Evolutionary conservation across 768 basidiomycete genomes (phyloP), one percentile per base, ranked within the genome.

Genomic region (Leucocoprinus leucothites): DNA sequence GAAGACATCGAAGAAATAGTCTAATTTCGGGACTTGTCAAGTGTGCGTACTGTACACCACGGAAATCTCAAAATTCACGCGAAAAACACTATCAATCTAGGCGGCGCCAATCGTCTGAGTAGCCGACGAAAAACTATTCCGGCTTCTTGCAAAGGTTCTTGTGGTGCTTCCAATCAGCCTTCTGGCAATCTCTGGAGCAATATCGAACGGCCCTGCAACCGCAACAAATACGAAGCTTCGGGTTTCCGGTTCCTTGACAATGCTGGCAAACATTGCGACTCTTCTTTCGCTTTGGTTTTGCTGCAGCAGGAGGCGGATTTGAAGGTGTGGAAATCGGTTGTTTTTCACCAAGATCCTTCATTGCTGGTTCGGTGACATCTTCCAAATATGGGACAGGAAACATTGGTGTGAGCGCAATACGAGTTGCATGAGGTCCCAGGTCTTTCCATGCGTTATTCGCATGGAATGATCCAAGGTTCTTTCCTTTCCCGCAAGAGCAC

Each of bases 401-500:
- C 8, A 86, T 64, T 0, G 81, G 84, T 1, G 75, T 70, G 36
- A 86, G 65, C 0, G 80, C 85, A 3, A 74, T 65, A 9, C 83
- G 69, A 1, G 80, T 82, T 13, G 69, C 74, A 49, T 75, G 75
- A 6, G 72, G 72, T 1, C 72, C 72, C 9, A 84, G 61, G 1
- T 51, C 31, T 57, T 67, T 65, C 78, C 79, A 84, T 9, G 60
- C 57, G 11, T 58, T 43, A 0, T 64, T 58, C 13, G 60, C 65
- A 0, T 58, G 59, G 56, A 84, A 74, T 1, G 59, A 64, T 2
- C 69, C 75, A 5, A 76, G 65, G 46, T 77, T 73, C 42, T 82
- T 71, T 2, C 82, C 82, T 31, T 65, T 64, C 1, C 83, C 83
- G 45, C 84, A 86, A 2, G 69, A 70, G 57, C 85, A 86, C 19